Base-by-base conservation (phyloP, 169 alveolate species). In the Sarcocystis neurona region DNA sequence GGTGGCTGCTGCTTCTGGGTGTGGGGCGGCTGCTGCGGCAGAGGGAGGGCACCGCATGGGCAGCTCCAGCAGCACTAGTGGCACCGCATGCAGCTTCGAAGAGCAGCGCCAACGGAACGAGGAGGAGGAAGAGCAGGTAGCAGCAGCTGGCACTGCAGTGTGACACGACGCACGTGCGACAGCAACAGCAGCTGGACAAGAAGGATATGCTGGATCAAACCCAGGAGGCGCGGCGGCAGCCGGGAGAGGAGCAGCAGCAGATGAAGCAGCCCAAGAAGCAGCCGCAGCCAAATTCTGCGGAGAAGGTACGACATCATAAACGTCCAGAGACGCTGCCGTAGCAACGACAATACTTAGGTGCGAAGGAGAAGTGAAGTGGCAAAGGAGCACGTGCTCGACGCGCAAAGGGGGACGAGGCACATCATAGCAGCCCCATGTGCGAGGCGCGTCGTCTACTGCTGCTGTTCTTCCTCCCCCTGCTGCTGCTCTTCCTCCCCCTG, bases 341-440 rank as follows among this genome's bases (percentile, higher is more conserved):
- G 34, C 56, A 5, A 72, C 58, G 56, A 72, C 82, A 39, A 72
- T 47, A 72, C 82, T 72, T 0, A 53, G 82, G 2, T 39, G 56
- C 34, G 15, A 5, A 63, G 82, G 32, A 1, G 82, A 72, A 30
- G 32, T 39, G 27, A 72, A 72, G 34, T 47, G 47, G 32, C 82
- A 72, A 1, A 72, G 56, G 0, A 72, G 82, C 34, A 72, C 30
- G 56, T 72, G 82, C 27, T 72, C 82, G 18, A 72, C 82, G n/a
- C 82, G n/a, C n/a, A n/a, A n/a, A n/a, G n/a, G n/a, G n/a, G n/a
- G n/a, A n/a, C n/a, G n/a, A n/a, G n/a, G n/a, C n/a, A n/a, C n/a
- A n/a, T n/a, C n/a, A n/a, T n/a, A n/a, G n/a, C n/a, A n/a, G 41
- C 34, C 32, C 4, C n/a, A 4, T 63, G 20, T 18, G 43, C 75